These are phyloP conservation scores for Antitrichia curtipendula DNA, from an alignment of 225 moss, liverwort and hornwort species.

Conservation along the genomic window DNA sequence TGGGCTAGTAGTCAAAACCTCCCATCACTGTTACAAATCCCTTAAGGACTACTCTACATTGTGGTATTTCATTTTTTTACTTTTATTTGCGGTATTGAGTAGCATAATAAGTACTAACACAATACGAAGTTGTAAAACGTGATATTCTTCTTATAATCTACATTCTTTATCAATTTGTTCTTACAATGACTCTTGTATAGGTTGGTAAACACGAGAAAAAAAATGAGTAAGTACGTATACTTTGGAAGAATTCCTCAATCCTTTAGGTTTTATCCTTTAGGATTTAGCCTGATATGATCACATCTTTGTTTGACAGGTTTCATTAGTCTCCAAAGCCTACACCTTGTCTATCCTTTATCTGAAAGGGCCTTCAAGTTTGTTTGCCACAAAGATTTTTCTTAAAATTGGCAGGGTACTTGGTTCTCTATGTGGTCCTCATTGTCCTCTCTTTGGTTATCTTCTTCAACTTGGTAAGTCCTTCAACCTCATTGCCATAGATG, in stretches of 20 bases:
- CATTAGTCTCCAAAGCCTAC: slow-evolving; percentile 1
- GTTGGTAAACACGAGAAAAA: neutral
- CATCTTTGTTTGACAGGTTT: slow-evolving; percentile 10
- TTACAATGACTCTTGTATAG: neutral
- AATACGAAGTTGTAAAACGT: neutral
- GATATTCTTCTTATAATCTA: neutral
- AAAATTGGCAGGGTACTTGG: slow-evolving; percentile 64
- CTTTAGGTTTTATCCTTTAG: too few species aligned
- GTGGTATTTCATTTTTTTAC: neutral
- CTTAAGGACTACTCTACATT: neutral
- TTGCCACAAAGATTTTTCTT: slow-evolving; percentile 52
- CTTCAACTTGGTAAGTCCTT: slow-evolving; percentile 59
- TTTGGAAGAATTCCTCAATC: neutral
- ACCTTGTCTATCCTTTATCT: neutral
- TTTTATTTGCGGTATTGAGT: neutral
- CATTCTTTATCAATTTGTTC: neutral
- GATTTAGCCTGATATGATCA: neutral
- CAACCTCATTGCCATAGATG: neutral
- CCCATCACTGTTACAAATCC: neutral
- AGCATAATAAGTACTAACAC: neutral
- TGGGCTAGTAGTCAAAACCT: neutral
- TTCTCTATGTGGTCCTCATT: slow-evolving; percentile 64
- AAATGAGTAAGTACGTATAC: neutral
- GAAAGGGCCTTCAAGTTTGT: slow-evolving; percentile 28
- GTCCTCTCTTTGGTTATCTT: slow-evolving; percentile 76